Evolutionary conservation across 2,329 filamentous ascomycete species (phyloP).

Genomic region (Thelonectria rubi): DNA sequence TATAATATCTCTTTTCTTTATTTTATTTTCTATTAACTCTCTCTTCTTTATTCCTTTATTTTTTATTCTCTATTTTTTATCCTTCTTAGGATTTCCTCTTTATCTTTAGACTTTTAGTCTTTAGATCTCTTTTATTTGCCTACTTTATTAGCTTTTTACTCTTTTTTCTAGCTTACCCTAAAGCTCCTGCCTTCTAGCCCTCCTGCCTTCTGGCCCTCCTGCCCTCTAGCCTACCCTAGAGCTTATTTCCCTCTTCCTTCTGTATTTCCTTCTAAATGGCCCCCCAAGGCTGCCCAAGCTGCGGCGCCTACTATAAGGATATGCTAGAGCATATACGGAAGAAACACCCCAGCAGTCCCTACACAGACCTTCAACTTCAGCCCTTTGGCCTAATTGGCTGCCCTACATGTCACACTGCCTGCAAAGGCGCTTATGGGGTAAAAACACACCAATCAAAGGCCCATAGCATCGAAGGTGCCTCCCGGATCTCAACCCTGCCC

Average conservation of each 20-base stretch:
- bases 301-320: not conserved
- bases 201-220: too few relatives aligned
- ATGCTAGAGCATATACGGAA: not conserved
- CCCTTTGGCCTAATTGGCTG: not conserved
- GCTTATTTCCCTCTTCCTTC: too few relatives aligned
- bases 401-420: not conserved
- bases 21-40: not conserved
- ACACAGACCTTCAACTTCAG: not conserved
- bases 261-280: too few relatives aligned
- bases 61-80: not conserved
- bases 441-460: too few relatives aligned
- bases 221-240: too few relatives aligned
- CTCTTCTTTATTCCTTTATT: not conserved
- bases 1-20: not conserved
- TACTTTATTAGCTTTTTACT: too few relatives aligned
- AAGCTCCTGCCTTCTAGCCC: too few relatives aligned
- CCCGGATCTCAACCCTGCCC: too few relatives aligned
- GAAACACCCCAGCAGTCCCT: not conserved
- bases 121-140: too few relatives aligned
- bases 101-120: not conserved
- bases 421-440: too few relatives aligned
- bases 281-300: not conserved
- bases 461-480: too few relatives aligned
- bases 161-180: too few relatives aligned
- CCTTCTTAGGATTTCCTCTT: not conserved